Evolutionary conservation across 441 rosid species (phyloP).

Genomic region (Brassica hybrid): DNA sequence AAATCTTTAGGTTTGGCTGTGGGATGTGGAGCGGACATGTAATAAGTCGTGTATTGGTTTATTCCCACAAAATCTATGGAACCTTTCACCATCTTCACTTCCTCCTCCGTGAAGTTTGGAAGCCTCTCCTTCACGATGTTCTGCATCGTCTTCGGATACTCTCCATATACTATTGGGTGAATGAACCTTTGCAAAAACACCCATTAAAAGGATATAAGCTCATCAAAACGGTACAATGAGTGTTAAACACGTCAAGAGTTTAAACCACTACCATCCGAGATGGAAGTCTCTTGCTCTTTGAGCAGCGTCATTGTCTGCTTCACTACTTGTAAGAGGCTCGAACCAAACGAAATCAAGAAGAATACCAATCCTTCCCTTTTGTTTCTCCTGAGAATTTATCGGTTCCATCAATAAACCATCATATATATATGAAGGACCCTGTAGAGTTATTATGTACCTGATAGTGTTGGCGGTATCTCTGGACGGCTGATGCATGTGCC

Average conservation of each 20-base stretch:
- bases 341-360: slow-evolving; percentile 94
- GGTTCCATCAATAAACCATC: not conserved
- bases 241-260: slow-evolving; percentile 5
- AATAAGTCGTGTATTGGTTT: slow-evolving; percentile 89
- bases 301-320: slow-evolving; percentile 85
- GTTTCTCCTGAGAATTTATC: slow-evolving; percentile 53
- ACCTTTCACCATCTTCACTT: slow-evolving; percentile 85
- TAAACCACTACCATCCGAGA: slow-evolving; percentile 73
- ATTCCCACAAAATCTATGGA: slow-evolving; percentile 90
- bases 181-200: slow-evolving; percentile 63
- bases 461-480: slow-evolving; percentile 76
- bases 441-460: slow-evolving; percentile 48
- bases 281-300: slow-evolving; percentile 98
- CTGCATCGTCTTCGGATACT: slow-evolving; percentile 88
- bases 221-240: too few relatives aligned
- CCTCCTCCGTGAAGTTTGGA: slow-evolving; percentile 75
- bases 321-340: slow-evolving; percentile 87
- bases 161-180: slow-evolving; percentile 89
- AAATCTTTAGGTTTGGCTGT: slow-evolving; percentile 46
- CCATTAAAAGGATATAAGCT: not conserved
- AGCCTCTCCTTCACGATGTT: slow-evolving; percentile 70
- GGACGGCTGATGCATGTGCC: slow-evolving; percentile 80
- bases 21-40: slow-evolving; percentile 59
- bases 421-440: slow-evolving; percentile 4
- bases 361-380: slow-evolving; percentile 90